A percentile compares a stretch with the other conserved stretches of the same genome.
Conservation (phyloP, 2,329 filamentous ascomycete species). For the Claviceps humidiphila region DNA sequence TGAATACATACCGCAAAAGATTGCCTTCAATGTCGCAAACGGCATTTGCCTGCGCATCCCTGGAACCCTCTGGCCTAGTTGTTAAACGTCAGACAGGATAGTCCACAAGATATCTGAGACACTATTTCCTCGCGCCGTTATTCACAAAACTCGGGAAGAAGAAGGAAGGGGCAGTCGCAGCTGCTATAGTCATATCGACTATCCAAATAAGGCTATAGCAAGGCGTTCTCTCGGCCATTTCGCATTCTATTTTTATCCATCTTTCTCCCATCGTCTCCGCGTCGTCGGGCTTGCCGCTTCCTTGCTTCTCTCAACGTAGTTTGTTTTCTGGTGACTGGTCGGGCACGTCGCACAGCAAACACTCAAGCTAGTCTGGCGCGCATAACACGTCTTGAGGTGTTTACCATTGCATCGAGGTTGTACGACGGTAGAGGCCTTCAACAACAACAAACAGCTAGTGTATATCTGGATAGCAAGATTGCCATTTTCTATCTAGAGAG, state of each 20-base stretch:
- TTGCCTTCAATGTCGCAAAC: background rate
- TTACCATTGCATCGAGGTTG: background rate
- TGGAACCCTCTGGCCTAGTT: background rate
- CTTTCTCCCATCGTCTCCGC: background rate
- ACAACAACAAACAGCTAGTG: background rate
- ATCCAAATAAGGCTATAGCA: background rate
- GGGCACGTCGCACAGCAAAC: background rate
- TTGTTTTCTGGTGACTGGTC: background rate
- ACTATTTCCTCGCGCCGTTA: background rate
- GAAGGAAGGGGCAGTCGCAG: background rate
- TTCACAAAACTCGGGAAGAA: background rate
- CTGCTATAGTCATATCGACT: too few species aligned
- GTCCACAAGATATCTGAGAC: background rate
- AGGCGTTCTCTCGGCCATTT: background rate
- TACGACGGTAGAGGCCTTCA: background rate
- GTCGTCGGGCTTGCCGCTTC: background rate
- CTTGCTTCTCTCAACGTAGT: background rate
- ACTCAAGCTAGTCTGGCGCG: background rate
- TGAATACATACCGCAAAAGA: background rate
- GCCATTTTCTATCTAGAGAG: background rate
- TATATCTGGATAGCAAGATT: background rate
- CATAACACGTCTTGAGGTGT: background rate
- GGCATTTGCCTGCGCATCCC: background rate
- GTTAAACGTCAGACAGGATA: conserved; percentile 2
- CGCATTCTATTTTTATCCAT: background rate